These are phyloP conservation scores for Aspergillus sp. DNA, from an alignment of 2,329 filamentous ascomycete genomes.

Conservation along the genomic window DNA sequence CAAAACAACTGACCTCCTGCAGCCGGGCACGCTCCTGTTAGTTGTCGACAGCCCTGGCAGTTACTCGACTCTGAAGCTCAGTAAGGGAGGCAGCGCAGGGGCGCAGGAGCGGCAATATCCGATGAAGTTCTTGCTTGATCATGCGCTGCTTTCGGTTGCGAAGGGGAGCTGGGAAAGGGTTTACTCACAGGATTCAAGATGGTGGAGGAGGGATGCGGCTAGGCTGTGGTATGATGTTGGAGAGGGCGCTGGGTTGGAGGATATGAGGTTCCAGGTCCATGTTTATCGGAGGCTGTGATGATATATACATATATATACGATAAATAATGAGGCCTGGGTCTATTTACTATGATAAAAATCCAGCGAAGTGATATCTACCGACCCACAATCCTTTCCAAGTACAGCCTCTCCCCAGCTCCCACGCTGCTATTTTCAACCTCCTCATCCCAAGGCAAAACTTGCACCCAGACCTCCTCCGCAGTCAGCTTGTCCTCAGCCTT, in stretches of 20 bases:
- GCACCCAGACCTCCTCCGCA: too few species aligned
- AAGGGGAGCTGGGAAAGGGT: constrained; percentile 69
- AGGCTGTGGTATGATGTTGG: constrained; percentile 75
- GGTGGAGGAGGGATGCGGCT: constrained; percentile 71
- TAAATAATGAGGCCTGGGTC: too few species aligned
- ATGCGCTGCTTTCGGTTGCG: constrained; percentile 64
- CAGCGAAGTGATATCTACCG: too few species aligned
- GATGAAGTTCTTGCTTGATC: constrained; percentile 90
- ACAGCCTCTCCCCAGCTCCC: too few species aligned
- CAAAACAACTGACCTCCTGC: constrained; percentile 60
- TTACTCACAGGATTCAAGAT: constrained; percentile 72
- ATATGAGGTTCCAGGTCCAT: constrained; percentile 94
- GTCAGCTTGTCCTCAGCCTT: too few species aligned
- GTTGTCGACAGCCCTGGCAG: constrained; percentile 92
- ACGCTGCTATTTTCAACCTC: too few species aligned
- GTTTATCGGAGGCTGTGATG: constrained; percentile 59
- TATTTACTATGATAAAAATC: not conserved
- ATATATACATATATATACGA: not conserved
- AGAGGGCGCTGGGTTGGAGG: constrained; percentile 84
- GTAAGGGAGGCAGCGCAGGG: constrained; percentile 41
- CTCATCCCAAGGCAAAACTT: too few species aligned
- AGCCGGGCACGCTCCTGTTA: constrained; percentile 66
- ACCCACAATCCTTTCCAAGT: too few species aligned
- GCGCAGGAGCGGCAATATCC: constrained; percentile 66
- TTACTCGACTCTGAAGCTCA: constrained; percentile 79